These are phyloP conservation scores for Mucor sp. DNA, from an alignment of 371 early-diverging fungal genomes.

Conservation along the genomic window DNA sequence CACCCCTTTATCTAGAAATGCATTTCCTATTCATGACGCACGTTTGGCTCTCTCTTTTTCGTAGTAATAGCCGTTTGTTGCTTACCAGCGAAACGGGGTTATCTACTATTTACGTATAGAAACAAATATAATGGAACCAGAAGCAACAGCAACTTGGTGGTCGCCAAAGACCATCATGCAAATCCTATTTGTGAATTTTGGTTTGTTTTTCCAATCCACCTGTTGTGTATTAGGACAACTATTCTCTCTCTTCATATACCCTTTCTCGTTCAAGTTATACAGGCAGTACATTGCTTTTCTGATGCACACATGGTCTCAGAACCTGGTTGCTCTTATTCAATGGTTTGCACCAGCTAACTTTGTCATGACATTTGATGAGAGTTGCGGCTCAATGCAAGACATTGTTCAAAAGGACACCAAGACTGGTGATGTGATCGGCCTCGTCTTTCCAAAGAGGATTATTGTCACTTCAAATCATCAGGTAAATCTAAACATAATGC, in stretches of 20 bases:
- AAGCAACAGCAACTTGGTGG: slow-evolving; percentile 6
- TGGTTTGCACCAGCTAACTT: slow-evolving; percentile 67
- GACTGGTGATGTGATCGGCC: slow-evolving; percentile 14
- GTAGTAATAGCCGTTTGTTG: not conserved
- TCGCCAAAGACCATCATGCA: slow-evolving; percentile 19
- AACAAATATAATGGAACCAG: not conserved
- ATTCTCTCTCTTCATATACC: slow-evolving; percentile 35
- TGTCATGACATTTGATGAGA: slow-evolving; percentile 58
- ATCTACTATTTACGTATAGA: not conserved
- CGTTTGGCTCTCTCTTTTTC: not conserved
- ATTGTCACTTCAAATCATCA: slow-evolving; percentile 83
- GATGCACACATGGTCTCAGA: slow-evolving; percentile 64
- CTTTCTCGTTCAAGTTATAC: slow-evolving; percentile 40
- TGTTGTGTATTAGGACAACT: slow-evolving; percentile 35
- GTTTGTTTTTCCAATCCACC: slow-evolving; percentile 38
- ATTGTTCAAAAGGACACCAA: slow-evolving; percentile 19
- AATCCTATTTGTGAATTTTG: slow-evolving; percentile 27
- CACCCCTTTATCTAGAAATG: not conserved
- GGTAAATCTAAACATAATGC: slow-evolving; percentile 26
- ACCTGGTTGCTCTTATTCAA: slow-evolving; percentile 61
- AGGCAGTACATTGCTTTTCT: slow-evolving; percentile 54
- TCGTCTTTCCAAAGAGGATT: slow-evolving; percentile 50
- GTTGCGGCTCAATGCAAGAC: slow-evolving; percentile 30
- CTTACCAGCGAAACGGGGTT: not conserved
- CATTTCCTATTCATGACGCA: not conserved